Percentiles rank a stretch among this genome's conserved stretches.
These are phyloP conservation scores for Coemansia brasiliensis DNA, from an alignment of 192 early-diverging fungal species.

Conservation along the genomic window DNA sequence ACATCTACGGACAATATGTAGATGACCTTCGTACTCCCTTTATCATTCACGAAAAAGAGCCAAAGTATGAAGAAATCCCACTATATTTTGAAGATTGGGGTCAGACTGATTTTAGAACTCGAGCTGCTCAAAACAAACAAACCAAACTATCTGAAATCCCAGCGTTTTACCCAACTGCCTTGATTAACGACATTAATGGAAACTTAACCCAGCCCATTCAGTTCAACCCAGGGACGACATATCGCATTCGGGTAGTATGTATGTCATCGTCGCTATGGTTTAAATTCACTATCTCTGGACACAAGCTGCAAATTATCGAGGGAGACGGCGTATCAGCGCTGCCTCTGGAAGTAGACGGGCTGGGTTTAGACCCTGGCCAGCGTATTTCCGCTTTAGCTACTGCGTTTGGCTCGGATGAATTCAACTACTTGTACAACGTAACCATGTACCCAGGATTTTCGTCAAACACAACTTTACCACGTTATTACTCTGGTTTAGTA, in stretches of 20 bases:
- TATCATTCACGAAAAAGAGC: constrained; percentile 57
- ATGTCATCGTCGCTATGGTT: constrained; percentile 66
- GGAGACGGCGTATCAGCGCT: constrained; percentile 67
- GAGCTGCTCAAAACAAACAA: background rate
- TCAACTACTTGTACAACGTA: constrained; percentile 66
- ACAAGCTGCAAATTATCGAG: constrained; percentile 77
- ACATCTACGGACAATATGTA: constrained; percentile 65
- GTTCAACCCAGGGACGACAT: constrained; percentile 70
- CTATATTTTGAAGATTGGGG: constrained; percentile 68
- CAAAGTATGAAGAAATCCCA: constrained; percentile 58
- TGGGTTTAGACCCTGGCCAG: constrained; percentile 71
- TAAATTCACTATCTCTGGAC: constrained; percentile 73
- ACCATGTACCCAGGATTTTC: constrained; percentile 59
- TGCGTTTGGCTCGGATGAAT: constrained; percentile 53
- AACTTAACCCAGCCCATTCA: constrained; percentile 41
- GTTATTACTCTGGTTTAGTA: constrained; percentile 16
- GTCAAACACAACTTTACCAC: constrained; percentile 44
- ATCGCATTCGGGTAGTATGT: constrained; percentile 73
- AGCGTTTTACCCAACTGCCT: background rate
- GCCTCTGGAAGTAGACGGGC: constrained; percentile 50
- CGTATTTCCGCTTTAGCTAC: constrained; percentile 76
- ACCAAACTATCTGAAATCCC: background rate
- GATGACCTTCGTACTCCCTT: constrained; percentile 73
- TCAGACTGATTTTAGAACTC: constrained; percentile 12
- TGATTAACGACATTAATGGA: constrained; percentile 51